These are phyloP conservation scores for Castanea sativa DNA, from an alignment of 306 rosid genomes.

Conservation along the genomic window DNA sequence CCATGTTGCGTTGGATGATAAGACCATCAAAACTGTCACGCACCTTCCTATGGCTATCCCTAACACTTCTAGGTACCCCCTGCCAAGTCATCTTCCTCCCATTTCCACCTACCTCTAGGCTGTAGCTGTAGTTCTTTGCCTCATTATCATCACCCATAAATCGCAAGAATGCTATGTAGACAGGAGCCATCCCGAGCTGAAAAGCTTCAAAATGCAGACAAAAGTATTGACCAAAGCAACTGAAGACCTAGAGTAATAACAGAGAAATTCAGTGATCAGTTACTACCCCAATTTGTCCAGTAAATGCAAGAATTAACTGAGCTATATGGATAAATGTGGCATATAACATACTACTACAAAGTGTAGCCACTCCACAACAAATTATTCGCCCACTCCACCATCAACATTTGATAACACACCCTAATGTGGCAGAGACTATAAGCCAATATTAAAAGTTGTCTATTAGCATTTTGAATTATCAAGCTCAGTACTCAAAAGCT, in stretches of 20 bases:
- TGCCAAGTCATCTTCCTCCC: conserved; percentile 68
- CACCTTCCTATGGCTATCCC: conserved; percentile 74
- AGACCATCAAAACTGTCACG: conserved; percentile 81
- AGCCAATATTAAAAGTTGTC: too few relatives aligned
- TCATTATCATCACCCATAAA: conserved; percentile 78
- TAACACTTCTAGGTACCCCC: conserved; percentile 65
- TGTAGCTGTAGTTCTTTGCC: conserved; percentile 61
- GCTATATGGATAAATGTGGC: too few relatives aligned
- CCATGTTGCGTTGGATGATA: conserved; percentile 69
- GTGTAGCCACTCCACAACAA: too few relatives aligned
- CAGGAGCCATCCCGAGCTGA: conserved; percentile 78
- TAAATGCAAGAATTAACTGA: too few relatives aligned
- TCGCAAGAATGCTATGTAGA: conserved; percentile 74
- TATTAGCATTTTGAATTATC: too few relatives aligned
- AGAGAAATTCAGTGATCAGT: too few relatives aligned
- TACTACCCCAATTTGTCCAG: too few relatives aligned
- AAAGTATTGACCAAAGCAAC: conserved; percentile 73
- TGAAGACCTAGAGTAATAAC: conserved; percentile 51
- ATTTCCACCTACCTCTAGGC: conserved; percentile 77
- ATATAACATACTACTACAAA: too few relatives aligned
- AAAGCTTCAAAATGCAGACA: conserved; percentile 85
- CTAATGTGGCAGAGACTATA: too few relatives aligned
- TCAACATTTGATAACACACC: too few relatives aligned
- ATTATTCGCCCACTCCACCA: too few relatives aligned
- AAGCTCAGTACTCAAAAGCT: too few relatives aligned